Base-by-base conservation (phyloP, 768 basidiomycete species). In the Lactifluus echinatus region DNA sequence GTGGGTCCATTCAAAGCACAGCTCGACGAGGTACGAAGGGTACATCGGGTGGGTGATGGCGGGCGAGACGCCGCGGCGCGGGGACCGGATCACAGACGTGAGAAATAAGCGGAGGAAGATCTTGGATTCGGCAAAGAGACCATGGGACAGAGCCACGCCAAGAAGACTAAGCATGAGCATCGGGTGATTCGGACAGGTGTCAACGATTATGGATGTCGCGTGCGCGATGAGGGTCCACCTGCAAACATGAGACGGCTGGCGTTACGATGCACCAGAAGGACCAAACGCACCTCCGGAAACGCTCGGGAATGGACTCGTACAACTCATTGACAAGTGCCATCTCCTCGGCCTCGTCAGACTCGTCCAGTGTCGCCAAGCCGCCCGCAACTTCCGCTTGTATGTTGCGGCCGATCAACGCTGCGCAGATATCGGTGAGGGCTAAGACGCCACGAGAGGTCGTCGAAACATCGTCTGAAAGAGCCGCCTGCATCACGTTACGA, bases 211-310 rank as follows among this genome's bases (percentile, higher is more conserved):
- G 23, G 71, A 72, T 7, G 83, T 66, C 8, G 81, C 78, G 64
- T 85, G 81, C 0, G 81, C 74, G 4, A 79, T 64, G 19, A 84
- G 62, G 19, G 78, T 71, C 64, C 71, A 76, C 46, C 82, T 84
- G 40, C 11, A 19, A 7, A 33, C 33, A 49, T 43, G 23, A 51
- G 23, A 48, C 21, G n/a, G 19, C 28, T 36, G 37, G 14, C 49
- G 36, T 11, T 11, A 60, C n/a, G 39, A 40, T 8, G 4, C 4
- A n/a, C 42, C 3, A 23, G 50, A 57, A 33, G 43, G 19, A 40
- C 47, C 39, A 23, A 42, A 23, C 70, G 55, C 64, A 83, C 83
- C 74, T 74, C 57, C 82, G 75, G 66, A 76, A 76, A 29, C 76
- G 72, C n/a, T 68, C 55, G 26, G 82, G 82, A 47, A 84, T 72